These are phyloP conservation scores for Penicillium cinerascens DNA, from an alignment of 495 filamentous ascomycete species.

Conservation along the genomic window DNA sequence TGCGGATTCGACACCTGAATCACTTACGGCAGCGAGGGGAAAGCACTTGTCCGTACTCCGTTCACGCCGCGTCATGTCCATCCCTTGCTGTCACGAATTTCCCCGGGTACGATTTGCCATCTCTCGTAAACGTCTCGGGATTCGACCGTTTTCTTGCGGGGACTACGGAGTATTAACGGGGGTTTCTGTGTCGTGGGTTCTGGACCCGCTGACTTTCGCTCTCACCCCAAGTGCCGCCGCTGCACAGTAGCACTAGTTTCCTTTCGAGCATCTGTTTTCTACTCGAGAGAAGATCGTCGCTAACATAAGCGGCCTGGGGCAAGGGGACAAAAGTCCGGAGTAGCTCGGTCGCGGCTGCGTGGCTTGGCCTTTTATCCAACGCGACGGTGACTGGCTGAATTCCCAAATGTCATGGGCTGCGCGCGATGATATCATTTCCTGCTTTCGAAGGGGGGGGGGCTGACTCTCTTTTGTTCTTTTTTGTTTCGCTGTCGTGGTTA, in stretches of 20 bases:
- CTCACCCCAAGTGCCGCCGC: not conserved
- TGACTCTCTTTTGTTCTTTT: too few species aligned
- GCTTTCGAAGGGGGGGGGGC: not conserved
- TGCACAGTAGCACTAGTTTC: constrained; percentile 1
- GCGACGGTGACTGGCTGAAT: constrained; percentile 4
- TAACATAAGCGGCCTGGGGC: constrained; percentile 2
- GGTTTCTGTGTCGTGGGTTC: constrained; percentile 2
- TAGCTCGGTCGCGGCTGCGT: constrained; percentile 14
- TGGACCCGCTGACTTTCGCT: constrained; percentile 1
- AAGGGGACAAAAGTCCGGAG: constrained; percentile 9
- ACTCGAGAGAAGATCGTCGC: constrained; percentile 6
- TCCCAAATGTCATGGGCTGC: constrained; percentile 1
- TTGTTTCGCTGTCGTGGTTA: too few species aligned
- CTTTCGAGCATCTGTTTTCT: not conserved
- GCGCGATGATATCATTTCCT: constrained; percentile 15
- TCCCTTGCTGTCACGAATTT: constrained; percentile 18
- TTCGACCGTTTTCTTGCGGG: constrained; percentile 9
- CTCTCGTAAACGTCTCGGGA: constrained; percentile 3
- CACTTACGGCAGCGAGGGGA: not conserved
- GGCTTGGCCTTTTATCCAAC: constrained; percentile 2
- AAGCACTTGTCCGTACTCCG: too few species aligned
- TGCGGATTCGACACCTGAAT: not conserved
- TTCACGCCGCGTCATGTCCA: constrained; percentile 15
- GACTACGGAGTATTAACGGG: constrained; percentile 15
- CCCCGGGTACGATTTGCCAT: constrained; percentile 1